phyloP scores from a whole-genome alignment of 805 yeast genomes.

The Cyberlindnera suaveolens region DNA sequence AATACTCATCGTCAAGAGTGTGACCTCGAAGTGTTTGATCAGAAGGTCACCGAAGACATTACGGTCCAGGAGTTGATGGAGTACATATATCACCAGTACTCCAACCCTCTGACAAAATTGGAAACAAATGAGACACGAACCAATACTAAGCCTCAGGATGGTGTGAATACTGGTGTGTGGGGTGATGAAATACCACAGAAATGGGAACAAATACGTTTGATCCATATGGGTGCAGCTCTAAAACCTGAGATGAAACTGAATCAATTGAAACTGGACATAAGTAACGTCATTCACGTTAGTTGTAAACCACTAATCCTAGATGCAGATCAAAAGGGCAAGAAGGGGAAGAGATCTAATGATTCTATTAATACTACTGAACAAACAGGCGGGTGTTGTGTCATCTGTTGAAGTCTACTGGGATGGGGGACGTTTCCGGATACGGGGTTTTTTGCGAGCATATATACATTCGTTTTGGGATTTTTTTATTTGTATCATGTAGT shows the following conservation, averaged over 20 bases:
- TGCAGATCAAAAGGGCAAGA: background rate
- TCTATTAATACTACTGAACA: background rate
- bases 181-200: background rate
- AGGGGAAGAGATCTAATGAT: background rate
- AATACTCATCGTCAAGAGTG: background rate
- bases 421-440: background rate
- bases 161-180: background rate
- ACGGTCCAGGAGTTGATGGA: background rate
- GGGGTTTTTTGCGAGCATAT: background rate
- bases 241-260: background rate
- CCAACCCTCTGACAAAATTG: background rate
- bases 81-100: background rate
- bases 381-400: background rate
- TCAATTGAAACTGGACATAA: background rate
- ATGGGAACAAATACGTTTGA: slow-evolving; percentile 1
- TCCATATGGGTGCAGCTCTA: background rate
- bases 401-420: background rate
- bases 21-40: background rate
- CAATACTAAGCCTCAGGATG: background rate
- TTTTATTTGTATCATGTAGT: background rate
- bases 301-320: background rate
- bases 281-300: slow-evolving; percentile 2
- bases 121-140: background rate
- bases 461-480: background rate
- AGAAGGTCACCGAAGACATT: background rate